Conservation (phyloP, 345 rosid species). For the Excoecaria cochinchinensis region DNA sequence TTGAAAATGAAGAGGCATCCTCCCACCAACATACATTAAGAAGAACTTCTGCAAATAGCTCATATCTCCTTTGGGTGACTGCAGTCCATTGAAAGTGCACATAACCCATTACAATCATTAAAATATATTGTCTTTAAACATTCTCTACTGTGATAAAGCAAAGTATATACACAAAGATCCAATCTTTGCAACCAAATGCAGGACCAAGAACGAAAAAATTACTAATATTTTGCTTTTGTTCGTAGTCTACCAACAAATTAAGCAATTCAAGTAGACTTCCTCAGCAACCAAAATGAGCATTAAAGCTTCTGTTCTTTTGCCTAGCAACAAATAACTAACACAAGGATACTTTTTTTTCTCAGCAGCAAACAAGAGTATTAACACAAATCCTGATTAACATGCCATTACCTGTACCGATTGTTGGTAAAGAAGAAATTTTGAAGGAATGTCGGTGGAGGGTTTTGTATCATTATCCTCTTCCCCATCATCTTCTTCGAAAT, state of each 20-base stretch:
- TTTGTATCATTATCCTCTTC: conserved; percentile 26
- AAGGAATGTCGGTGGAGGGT: conserved; percentile 50
- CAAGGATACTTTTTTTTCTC: no score
- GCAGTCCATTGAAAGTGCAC: conserved; percentile 21
- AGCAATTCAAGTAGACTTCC: not conserved
- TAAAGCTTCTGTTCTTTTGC: no score
- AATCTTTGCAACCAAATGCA: not conserved
- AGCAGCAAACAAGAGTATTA: not conserved
- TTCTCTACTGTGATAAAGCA: not conserved
- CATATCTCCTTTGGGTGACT: conserved; percentile 93
- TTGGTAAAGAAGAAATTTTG: conserved; percentile 47
- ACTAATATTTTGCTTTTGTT: not conserved
- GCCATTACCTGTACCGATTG: not conserved
- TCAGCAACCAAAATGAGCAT: conserved; percentile 4
- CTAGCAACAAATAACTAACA: no score
- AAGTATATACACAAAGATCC: not conserved
- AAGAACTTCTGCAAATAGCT: conserved; percentile 89
- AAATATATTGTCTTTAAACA: not conserved
- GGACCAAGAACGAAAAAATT: not conserved
- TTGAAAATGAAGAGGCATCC: conserved; percentile 82
- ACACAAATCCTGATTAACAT: not conserved
- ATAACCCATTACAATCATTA: not conserved
- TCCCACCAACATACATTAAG: conserved; percentile 66
- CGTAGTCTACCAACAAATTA: not conserved
- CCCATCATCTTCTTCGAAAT: conserved; percentile 22